Evolutionary conservation across 225 moss, liverwort and hornwort species (phyloP).

Genomic region (Lunularia cruciata): DNA sequence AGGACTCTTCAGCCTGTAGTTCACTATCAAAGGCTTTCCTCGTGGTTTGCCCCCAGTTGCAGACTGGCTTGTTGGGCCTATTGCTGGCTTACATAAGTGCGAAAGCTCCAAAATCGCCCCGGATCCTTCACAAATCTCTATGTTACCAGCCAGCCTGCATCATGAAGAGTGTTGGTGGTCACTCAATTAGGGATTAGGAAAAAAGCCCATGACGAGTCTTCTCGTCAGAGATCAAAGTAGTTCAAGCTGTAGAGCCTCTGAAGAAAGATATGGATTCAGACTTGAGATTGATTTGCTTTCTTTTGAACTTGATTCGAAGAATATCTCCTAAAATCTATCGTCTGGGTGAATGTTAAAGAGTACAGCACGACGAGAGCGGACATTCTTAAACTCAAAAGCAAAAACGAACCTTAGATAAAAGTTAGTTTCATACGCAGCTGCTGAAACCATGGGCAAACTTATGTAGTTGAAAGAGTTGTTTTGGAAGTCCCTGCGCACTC

Average conservation of each 20-base stretch:
- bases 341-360: no score
- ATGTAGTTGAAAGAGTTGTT: conserved; percentile 40
- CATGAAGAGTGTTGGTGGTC: no score
- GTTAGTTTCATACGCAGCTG: neutral
- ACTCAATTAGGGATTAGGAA: no score
- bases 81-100: conserved; percentile 5
- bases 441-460: conserved; percentile 28
- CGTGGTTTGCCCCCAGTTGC: conserved; percentile 8
- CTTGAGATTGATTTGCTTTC: no score
- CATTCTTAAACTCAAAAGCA: no score
- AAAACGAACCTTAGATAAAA: conserved; percentile 31
- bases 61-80: neutral
- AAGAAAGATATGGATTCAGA: no score
- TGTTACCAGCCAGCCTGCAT: conserved; percentile 38
- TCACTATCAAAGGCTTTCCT: conserved; percentile 34
- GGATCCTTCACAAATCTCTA: conserved; percentile 23
- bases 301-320: no score
- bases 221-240: no score
- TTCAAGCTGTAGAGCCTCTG: no score
- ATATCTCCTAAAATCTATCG: no score
- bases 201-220: no score
- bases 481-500: conserved; percentile 40
- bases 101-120: conserved; percentile 11
- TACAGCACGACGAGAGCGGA: no score
- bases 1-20: conserved; percentile 45